Percentiles rank a stretch among this genome's conserved stretches.
phyloP scores from a whole-genome alignment of 176 grass and related monocot genomes.

The Oryza coarctata region DNA sequence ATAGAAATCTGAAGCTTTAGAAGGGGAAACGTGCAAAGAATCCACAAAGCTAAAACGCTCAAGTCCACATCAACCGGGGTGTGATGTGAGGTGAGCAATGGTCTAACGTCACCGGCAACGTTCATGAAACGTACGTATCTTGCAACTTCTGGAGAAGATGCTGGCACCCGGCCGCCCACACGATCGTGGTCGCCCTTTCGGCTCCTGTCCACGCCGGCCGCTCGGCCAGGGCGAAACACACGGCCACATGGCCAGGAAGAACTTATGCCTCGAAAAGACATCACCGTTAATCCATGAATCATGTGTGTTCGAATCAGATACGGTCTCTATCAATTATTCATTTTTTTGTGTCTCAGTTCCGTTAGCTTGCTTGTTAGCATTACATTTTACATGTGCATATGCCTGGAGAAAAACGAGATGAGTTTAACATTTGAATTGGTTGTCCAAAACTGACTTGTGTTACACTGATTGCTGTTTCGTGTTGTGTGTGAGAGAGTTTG shows the following conservation, averaged over 20 bases:
- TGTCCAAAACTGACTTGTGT: background rate
- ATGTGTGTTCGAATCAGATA: background rate
- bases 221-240: constrained; percentile 14
- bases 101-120: constrained; percentile 17
- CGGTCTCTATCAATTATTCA: too few species aligned
- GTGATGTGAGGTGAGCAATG: constrained; percentile 28
- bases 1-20: background rate
- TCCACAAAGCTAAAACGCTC: background rate
- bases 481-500: background rate
- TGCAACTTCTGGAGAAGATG: constrained; percentile 42
- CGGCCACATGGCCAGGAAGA: constrained; percentile 44
- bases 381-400: too few species aligned
- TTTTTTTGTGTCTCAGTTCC: too few species aligned
- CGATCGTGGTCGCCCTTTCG: constrained; percentile 6
- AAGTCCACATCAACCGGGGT: constrained; percentile 26
- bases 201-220: background rate
- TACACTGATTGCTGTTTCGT: background rate
- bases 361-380: too few species aligned
- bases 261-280: constrained; percentile 11
- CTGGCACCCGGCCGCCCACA: constrained; percentile 31
- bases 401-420: too few species aligned
- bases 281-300: background rate
- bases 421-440: too few species aligned
- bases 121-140: constrained; percentile 51
- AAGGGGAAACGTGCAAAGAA: constrained; percentile 8